Percentiles rank a stretch among this genome's conserved stretches.
Evolutionary conservation across 306 rosid genomes (phyloP).

Genomic region (Prosopis cineraria): DNA sequence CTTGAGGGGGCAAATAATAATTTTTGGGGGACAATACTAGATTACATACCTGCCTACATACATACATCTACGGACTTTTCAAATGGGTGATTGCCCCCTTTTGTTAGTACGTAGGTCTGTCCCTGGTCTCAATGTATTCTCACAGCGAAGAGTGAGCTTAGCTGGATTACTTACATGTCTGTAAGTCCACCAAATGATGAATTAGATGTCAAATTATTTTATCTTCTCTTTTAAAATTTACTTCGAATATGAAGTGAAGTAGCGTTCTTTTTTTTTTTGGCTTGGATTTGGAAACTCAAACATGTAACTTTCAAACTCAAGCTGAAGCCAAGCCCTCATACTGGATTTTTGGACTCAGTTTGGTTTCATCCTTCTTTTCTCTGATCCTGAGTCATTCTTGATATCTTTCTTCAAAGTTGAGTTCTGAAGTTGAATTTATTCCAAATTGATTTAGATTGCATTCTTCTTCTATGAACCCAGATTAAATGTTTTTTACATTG

Average conservation of each 20-base stretch:
- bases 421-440: not conserved
- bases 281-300: not conserved
- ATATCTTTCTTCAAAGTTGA: not conserved
- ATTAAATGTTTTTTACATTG: not conserved
- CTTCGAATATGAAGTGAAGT: not conserved
- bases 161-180: not conserved
- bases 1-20: no score
- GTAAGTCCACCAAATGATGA: not conserved
- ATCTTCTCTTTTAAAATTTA: not conserved
- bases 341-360: not conserved
- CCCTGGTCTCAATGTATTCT: conserved; percentile 9
- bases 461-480: not conserved
- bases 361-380: not conserved
- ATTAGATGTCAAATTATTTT: not conserved
- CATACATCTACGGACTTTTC: no score
- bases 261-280: not conserved
- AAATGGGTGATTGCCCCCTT: no score
- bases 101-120: no score
- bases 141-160: not conserved
- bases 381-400: not conserved
- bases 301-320: not conserved
- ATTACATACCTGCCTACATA: no score
- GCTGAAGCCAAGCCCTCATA: not conserved
- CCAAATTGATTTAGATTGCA: not conserved
- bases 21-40: no score